Percentiles rank a stretch among this genome's conserved stretches.
phyloP scores from a whole-genome alignment of 306 rosid species.

The Begonia peltatifolia region DNA sequence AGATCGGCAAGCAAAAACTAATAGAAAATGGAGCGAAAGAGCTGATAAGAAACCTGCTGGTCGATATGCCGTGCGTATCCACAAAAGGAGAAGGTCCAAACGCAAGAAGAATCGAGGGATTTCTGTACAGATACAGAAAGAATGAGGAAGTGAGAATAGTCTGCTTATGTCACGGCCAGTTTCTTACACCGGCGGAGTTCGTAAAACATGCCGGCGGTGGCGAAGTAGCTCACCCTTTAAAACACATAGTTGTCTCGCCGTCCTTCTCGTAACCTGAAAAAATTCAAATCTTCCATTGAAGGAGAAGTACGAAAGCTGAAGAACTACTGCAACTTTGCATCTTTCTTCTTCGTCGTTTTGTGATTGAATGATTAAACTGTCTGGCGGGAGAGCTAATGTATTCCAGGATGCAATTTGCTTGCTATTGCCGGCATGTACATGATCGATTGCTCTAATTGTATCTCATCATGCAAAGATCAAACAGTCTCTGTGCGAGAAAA shows the following conservation, averaged over 20 bases:
- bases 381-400: background rate
- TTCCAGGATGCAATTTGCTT: too few relatives aligned
- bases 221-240: slow-evolving; percentile 48
- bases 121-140: slow-evolving; percentile 57
- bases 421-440: too few relatives aligned
- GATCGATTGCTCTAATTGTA: too few relatives aligned
- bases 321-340: background rate
- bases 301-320: background rate
- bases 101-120: slow-evolving; percentile 55
- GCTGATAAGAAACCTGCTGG: slow-evolving; percentile 27
- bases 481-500: too few relatives aligned
- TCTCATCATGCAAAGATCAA: background rate
- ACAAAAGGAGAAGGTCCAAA: slow-evolving; percentile 46
- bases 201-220: slow-evolving; percentile 70
- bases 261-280: slow-evolving; percentile 9
- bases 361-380: too few relatives aligned
- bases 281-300: background rate
- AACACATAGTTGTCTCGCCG: slow-evolving; percentile 59
- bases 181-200: slow-evolving; percentile 62
- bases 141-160: slow-evolving; percentile 67
- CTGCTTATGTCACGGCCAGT: slow-evolving; percentile 71
- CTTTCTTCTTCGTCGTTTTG: too few relatives aligned
- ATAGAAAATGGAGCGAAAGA: slow-evolving; percentile 12
- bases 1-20: background rate
- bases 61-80: slow-evolving; percentile 61